Evolutionary conservation across 805 yeast genomes (phyloP).

Genomic region (Zygoascus flipseniorum): DNA sequence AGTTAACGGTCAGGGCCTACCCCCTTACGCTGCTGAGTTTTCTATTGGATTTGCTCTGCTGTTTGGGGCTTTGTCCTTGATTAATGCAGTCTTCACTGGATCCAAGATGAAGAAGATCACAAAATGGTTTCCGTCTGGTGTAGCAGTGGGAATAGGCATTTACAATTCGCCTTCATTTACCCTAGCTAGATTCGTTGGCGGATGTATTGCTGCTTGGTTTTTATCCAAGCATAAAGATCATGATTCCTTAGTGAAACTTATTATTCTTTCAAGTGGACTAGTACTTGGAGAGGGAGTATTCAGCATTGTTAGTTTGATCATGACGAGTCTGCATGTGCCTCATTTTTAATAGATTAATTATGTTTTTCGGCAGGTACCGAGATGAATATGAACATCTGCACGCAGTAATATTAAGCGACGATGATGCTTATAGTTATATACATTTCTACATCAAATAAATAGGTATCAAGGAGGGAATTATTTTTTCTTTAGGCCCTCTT

Average conservation of each 20-base stretch:
- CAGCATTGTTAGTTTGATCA: constrained; percentile 70
- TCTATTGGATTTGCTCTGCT: constrained; percentile 63
- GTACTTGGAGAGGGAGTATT: constrained; percentile 91
- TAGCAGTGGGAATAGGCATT: constrained; percentile 95
- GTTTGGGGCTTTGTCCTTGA: constrained; percentile 48
- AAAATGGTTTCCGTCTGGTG: constrained; percentile 78
- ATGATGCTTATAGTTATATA: constrained; percentile 5
- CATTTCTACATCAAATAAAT: not conserved
- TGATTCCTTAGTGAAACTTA: constrained; percentile 59
- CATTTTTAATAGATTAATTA: constrained; percentile 34
- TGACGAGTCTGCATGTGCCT: constrained; percentile 62
- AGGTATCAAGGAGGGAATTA: not conserved
- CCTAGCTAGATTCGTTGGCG: constrained; percentile 87
- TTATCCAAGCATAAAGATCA: constrained; percentile 20
- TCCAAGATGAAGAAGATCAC: constrained; percentile 13
- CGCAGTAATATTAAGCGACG: not conserved
- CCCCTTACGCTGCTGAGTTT: constrained; percentile 62
- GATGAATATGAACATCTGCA: not conserved
- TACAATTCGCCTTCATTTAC: constrained; percentile 93
- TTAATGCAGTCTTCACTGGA: constrained; percentile 28
- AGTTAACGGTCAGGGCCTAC: constrained; percentile 85
- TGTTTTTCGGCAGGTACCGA: too few relatives aligned
- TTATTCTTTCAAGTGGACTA: constrained; percentile 84
- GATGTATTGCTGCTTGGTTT: constrained; percentile 54
- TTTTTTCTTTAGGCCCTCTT: constrained; percentile 30